These are phyloP conservation scores for Moniliophthora roreri DNA, from an alignment of 1,284 basidiomycete species.

Conservation along the genomic window DNA sequence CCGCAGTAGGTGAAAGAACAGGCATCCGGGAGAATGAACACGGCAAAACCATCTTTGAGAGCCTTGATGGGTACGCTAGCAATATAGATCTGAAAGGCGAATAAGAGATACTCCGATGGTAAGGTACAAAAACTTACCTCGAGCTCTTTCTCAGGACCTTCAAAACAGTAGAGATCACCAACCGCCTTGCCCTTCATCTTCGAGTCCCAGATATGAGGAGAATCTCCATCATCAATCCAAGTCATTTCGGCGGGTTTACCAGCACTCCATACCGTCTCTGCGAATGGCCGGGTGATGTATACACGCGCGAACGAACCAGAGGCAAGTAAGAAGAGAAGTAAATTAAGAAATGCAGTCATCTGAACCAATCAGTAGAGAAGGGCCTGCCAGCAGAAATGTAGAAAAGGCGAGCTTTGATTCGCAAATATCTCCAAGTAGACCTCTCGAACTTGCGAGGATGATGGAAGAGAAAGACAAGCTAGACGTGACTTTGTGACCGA, in stretches of 20 bases:
- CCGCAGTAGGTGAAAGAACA: not conserved
- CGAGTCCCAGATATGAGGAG: conserved; percentile 31
- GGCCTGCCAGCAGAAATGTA: not conserved
- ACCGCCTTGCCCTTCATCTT: conserved; percentile 35
- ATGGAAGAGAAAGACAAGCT: no score
- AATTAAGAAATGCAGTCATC: not conserved
- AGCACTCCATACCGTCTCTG: conserved; percentile 36
- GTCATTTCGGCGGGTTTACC: conserved; percentile 37
- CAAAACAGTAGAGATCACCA: conserved; percentile 44
- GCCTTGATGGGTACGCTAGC: not conserved
- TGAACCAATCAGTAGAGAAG: not conserved
- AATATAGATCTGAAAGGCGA: conserved; percentile 23
- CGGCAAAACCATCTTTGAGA: not conserved
- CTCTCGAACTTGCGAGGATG: no score
- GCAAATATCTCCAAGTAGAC: no score
- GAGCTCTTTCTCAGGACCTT: conserved; percentile 22
- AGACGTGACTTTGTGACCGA: no score
- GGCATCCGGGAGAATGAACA: not conserved
- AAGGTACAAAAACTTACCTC: conserved; percentile 33
- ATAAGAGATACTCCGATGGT: conserved; percentile 14
- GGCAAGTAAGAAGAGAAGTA: not conserved
- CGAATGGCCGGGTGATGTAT: not conserved
- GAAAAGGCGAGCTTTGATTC: no score
- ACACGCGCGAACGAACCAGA: not conserved
- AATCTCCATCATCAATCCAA: conserved; percentile 47